Conservation (phyloP, 257 asterid species). For the Coffea canephora region DNA sequence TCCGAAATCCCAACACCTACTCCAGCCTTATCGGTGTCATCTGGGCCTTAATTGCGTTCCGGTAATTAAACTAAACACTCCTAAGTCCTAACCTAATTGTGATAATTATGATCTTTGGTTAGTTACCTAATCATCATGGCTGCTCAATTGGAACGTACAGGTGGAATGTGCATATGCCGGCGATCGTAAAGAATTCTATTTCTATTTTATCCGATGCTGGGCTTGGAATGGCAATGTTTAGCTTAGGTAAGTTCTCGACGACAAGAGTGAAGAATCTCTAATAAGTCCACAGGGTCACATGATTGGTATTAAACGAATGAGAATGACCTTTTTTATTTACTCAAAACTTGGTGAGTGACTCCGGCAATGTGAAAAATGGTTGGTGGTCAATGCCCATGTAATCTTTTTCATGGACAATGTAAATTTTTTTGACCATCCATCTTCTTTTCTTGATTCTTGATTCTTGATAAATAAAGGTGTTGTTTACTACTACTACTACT, state of each 20-base stretch:
- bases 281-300: too few relatives aligned
- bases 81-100: too few relatives aligned
- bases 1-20: conserved; percentile 94
- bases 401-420: background rate
- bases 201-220: conserved; percentile 89
- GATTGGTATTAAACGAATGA: too few relatives aligned
- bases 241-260: conserved; percentile 55
- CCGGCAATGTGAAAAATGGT: background rate
- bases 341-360: too few relatives aligned
- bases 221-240: conserved; percentile 99
- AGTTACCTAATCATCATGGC: conserved; percentile 1
- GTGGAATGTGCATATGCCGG: conserved; percentile 92
- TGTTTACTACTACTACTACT: too few relatives aligned
- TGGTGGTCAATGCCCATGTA: conserved; percentile 2
- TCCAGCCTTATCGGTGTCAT: conserved; percentile 91
- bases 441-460: background rate
- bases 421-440: conserved; percentile 29
- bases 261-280: too few relatives aligned
- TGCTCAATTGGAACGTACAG: conserved; percentile 36
- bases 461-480: background rate
- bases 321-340: too few relatives aligned
- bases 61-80: conserved; percentile 29
- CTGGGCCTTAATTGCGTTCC: conserved; percentile 75
- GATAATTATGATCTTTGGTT: background rate
- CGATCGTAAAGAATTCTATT: conserved; percentile 58